Evolutionary conservation across 73 alveolate species (phyloP), one percentile per base, ranked within the genome.

Genomic region (Loxodes magnus): DNA sequence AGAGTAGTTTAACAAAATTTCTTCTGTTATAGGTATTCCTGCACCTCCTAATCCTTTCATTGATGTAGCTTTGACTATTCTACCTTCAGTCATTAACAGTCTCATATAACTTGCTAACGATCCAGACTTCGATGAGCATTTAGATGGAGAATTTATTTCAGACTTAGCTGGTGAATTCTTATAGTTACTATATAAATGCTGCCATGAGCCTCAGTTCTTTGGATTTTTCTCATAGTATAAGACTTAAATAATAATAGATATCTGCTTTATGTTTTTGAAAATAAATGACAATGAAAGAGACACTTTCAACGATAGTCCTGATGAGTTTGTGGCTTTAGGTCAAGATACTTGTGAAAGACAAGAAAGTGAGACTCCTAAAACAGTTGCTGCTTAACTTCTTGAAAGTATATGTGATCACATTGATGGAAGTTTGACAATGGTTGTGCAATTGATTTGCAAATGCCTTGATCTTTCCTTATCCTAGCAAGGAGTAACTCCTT

Each of bases 331-430:
- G 19, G 39, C 16, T 10, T n/a, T 9, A 10, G 34, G 36, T n/a
- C 16, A 12, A 24, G 59, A 46, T 24, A 46, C 27, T 10, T 46
- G 59, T 46, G 59, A 46, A 24, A 14, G 52, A 1, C 59, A 46
- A 46, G 59, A 46, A n/a, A 25, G 43, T n/a, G 59, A 25, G 17
- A 46, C 46, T 19, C n/a, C 26, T 1, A 46, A 25, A 25, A 46
- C 59, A 9, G 17, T 23, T 10, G 9, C 53, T 10, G 59, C 59
- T 2, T 17, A 24, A 19, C 59, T 46, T 10, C 26, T 46, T 1
- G 59, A 46, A 46, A 24, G 23, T 7, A 9, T 46, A 0, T 46
- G 59, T 46, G 59, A 46, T 10, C 14, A 9, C 34, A 46, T 46
- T 22, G 59, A 46, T 24, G 59, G 59, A 0, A 41, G 43, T 19